phyloP scores from a whole-genome alignment of 805 yeast genomes.

The Vanderwaltozyma yarrowii region DNA sequence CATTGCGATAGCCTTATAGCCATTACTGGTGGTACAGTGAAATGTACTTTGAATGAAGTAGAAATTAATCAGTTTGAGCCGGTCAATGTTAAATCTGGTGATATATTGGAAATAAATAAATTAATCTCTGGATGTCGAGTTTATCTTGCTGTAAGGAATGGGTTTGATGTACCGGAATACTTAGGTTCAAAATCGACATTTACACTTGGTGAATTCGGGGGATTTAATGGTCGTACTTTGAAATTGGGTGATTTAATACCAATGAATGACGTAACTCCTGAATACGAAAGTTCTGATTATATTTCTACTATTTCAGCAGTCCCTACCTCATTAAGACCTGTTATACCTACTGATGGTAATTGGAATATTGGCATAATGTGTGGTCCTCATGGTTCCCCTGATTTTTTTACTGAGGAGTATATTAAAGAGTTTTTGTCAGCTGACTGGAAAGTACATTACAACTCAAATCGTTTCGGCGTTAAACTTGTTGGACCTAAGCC shows the following conservation, averaged over 20 bases:
- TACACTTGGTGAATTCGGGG: slow-evolving; percentile 88
- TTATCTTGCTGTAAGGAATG: slow-evolving; percentile 83
- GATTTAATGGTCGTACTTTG: slow-evolving; percentile 85
- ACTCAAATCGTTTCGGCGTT: slow-evolving; percentile 94
- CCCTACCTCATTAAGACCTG: slow-evolving; percentile 37
- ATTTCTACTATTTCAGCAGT: no score
- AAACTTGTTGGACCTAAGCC: slow-evolving; percentile 94
- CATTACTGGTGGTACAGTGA: slow-evolving; percentile 76
- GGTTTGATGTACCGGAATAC: slow-evolving; percentile 88
- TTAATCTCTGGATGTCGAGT: slow-evolving; percentile 77
- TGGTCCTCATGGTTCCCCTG: slow-evolving; percentile 98
- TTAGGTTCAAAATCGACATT: slow-evolving; percentile 95
- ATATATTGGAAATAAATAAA: slow-evolving; percentile 72
- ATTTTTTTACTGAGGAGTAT: slow-evolving; percentile 72
- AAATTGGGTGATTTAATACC: slow-evolving; percentile 62
- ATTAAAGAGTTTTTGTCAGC: slow-evolving; percentile 63
- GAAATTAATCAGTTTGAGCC: slow-evolving; percentile 62
- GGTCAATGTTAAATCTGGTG: slow-evolving; percentile 59
- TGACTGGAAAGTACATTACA: slow-evolving; percentile 93
- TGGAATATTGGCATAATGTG: slow-evolving; percentile 92
- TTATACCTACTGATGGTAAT: slow-evolving; percentile 22
- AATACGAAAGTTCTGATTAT: no score
- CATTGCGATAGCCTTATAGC: slow-evolving; percentile 72
- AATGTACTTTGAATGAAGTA: slow-evolving; percentile 55
- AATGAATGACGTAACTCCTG: no score